A percentile compares a stretch with the other conserved stretches of the same genome.
Conservation (phyloP, 176 grass and related monocot species). For the Thinopyrum elongatum region DNA sequence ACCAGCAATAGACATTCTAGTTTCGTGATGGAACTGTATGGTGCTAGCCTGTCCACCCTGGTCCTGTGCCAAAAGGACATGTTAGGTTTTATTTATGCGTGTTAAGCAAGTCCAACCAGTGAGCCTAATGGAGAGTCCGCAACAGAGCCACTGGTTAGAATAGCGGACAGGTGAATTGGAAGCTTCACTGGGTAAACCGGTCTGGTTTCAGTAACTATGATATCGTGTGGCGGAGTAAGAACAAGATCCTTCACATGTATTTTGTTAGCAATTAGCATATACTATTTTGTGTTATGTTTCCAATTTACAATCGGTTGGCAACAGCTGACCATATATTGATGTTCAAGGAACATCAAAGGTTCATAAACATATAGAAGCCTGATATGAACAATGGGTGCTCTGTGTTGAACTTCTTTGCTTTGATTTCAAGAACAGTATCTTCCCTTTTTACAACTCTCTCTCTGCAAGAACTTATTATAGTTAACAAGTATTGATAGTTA, state of each 20-base stretch:
- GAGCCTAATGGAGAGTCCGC: background rate
- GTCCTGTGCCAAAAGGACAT: background rate
- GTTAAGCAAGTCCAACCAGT: background rate
- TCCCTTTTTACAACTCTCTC: background rate
- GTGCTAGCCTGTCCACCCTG: background rate
- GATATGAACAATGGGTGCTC: background rate
- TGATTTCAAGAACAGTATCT: background rate
- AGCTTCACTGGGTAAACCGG: background rate
- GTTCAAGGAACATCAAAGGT: background rate
- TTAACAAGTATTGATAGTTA: background rate
- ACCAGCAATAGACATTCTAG: background rate
- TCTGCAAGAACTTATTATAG: background rate
- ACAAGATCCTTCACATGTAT: slow-evolving; percentile 8
- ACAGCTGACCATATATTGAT: background rate
- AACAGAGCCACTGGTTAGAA: background rate
- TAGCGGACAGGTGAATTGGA: background rate
- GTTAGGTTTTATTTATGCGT: slow-evolving; percentile 5
- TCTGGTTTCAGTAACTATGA: background rate
- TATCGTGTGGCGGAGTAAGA: background rate
- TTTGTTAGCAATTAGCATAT: background rate
- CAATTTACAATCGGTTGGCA: background rate
- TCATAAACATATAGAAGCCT: slow-evolving; percentile 5
- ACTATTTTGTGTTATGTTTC: background rate
- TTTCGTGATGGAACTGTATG: background rate
- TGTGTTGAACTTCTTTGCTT: background rate